A percentile compares a stretch with the other conserved stretches of the same genome.
Evolutionary conservation across 441 rosid species (phyloP).

Genomic region (Adansonia rubrostipa): DNA sequence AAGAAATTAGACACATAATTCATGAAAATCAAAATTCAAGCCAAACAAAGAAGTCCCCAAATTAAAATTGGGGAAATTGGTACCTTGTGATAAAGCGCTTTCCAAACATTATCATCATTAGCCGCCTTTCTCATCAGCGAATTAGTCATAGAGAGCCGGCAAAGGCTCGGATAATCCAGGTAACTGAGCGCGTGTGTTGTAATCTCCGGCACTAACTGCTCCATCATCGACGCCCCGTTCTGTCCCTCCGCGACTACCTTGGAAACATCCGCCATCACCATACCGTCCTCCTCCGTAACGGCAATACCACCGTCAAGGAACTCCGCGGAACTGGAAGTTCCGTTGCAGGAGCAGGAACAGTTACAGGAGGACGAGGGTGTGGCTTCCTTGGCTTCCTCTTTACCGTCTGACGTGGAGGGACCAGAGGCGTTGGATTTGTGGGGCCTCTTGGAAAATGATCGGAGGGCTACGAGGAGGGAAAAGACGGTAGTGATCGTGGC

Average conservation of each 20-base stretch:
- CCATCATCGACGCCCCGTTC: slow-evolving; percentile 93
- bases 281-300: slow-evolving; percentile 35
- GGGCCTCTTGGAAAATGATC: slow-evolving; percentile 40
- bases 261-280: slow-evolving; percentile 34
- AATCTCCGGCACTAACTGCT: slow-evolving; percentile 96
- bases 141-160: slow-evolving; percentile 96
- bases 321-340: slow-evolving; percentile 29
- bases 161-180: slow-evolving; percentile 93
- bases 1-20: not conserved
- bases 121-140: slow-evolving; percentile 97
- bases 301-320: slow-evolving; percentile 44
- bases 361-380: slow-evolving; percentile 13
- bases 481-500: slow-evolving; percentile 53
- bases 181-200: slow-evolving; percentile 96
- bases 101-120: slow-evolving; percentile 98
- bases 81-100: slow-evolving; percentile 95
- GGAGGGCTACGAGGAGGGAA: slow-evolving; percentile 43
- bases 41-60: too few species aligned
- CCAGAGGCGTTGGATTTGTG: slow-evolving; percentile 16
- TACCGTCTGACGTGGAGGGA: slow-evolving; percentile 9
- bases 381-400: not conserved
- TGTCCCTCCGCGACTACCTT: slow-evolving; percentile 48
- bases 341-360: slow-evolving; percentile 45
- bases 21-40: not conserved
- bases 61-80: not conserved